A percentile compares a stretch with the other conserved stretches of the same genome.
Evolutionary conservation across 495 filamentous ascomycete species (phyloP).

Genomic region (Penicillium arizonense): DNA sequence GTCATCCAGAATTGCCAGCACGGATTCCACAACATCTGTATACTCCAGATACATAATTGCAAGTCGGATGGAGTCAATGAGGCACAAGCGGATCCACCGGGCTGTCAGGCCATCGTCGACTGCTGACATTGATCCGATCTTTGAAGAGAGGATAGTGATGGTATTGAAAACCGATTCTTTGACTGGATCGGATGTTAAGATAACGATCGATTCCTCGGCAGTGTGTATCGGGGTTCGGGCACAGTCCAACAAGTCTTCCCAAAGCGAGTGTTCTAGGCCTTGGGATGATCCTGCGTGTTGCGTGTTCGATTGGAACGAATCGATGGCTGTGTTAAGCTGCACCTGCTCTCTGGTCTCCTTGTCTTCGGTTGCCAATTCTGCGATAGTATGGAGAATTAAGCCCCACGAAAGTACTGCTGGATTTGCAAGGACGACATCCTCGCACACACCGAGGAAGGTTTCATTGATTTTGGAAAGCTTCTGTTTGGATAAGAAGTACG

Average conservation of each 20-base stretch:
- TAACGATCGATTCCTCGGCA: slow-evolving; percentile 46
- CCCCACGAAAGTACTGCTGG: slow-evolving; percentile 77
- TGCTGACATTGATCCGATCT: slow-evolving; percentile 33
- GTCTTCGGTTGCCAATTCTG: not conserved
- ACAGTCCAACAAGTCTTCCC: slow-evolving; percentile 52
- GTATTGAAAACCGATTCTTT: slow-evolving; percentile 60
- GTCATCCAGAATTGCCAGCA: slow-evolving; percentile 57
- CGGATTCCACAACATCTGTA: slow-evolving; percentile 59
- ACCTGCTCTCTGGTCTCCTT: slow-evolving; percentile 60
- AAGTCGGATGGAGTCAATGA: slow-evolving; percentile 65
- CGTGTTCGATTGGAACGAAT: slow-evolving; percentile 46
- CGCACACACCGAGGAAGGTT: slow-evolving; percentile 53
- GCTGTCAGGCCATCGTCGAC: slow-evolving; percentile 39
- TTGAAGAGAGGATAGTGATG: slow-evolving; percentile 55
- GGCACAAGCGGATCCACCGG: slow-evolving; percentile 50
- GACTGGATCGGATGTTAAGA: slow-evolving; percentile 52
- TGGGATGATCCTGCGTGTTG: slow-evolving; percentile 24
- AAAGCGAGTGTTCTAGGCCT: slow-evolving; percentile 40
- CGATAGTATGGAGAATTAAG: slow-evolving; percentile 64
- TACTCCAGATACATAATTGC: slow-evolving; percentile 61
- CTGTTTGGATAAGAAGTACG: slow-evolving; percentile 62
- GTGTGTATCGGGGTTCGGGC: slow-evolving; percentile 35
- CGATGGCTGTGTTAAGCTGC: slow-evolving; percentile 60
- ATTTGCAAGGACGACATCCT: slow-evolving; percentile 51
- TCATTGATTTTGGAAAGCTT: slow-evolving; percentile 65